Evolutionary conservation across 148 eudicot genomes (phyloP).

Genomic region (Dysphania ambrosioides): DNA sequence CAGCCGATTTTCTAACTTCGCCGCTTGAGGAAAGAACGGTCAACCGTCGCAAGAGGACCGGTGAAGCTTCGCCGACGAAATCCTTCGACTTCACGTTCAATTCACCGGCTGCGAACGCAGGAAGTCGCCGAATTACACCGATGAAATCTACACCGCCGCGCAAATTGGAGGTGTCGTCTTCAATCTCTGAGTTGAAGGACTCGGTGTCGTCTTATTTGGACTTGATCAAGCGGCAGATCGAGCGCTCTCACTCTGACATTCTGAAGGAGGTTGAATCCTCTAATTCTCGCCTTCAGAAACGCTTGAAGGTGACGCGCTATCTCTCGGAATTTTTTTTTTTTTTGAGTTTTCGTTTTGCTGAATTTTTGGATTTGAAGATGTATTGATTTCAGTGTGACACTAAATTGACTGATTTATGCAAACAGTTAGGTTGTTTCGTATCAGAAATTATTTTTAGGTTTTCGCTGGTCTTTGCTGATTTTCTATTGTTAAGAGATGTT

Average conservation of each 20-base stretch:
- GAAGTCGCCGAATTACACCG: conserved; percentile 6
- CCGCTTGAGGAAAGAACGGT: conserved; percentile 11
- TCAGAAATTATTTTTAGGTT: not conserved
- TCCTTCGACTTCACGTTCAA: conserved; percentile 25
- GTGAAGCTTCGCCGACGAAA: conserved; percentile 4
- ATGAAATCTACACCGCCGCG: conserved; percentile 16
- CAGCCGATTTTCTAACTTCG: conserved; percentile 25
- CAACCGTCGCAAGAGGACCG: conserved; percentile 1
- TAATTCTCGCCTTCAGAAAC: conserved; percentile 64
- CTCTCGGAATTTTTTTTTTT: not conserved
- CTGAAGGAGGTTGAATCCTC: conserved; percentile 62
- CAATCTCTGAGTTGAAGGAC: conserved; percentile 63
- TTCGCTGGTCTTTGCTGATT: not conserved
- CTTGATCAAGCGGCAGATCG: conserved; percentile 54
- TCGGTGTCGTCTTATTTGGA: conserved; percentile 49
- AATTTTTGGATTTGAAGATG: not conserved
- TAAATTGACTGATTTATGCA: not conserved
- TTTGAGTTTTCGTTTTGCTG: not conserved
- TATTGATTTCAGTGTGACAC: not conserved
- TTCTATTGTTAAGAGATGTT: not conserved
- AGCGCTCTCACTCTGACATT: conserved; percentile 63
- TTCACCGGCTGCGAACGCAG: conserved; percentile 12
- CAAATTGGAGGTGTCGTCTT: conserved; percentile 8
- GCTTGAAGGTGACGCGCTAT: conserved; percentile 56
- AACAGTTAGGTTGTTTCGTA: not conserved